Conservation (phyloP, 768 basidiomycete genomes). For the Mycena sanguinolenta region DNA sequence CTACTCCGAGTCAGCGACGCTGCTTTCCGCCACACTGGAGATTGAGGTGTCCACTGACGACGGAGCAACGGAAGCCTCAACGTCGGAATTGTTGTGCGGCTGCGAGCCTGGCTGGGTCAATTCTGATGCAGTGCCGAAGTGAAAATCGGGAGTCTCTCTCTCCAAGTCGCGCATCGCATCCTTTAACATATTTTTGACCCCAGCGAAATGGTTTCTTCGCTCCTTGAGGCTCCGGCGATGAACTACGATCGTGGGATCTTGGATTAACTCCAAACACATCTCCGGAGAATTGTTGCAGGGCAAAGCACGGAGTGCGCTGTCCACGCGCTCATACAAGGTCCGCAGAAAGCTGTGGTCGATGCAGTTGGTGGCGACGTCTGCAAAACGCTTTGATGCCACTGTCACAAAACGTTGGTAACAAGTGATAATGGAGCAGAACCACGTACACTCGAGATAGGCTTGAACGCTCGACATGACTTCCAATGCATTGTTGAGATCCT, state of each 20-base stretch:
- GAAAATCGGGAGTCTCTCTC: slow-evolving; percentile 2
- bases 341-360: slow-evolving; percentile 27
- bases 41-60: too few species aligned
- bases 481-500: slow-evolving; percentile 17
- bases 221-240: neutral
- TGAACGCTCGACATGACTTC: slow-evolving; percentile 25
- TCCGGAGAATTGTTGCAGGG: slow-evolving; percentile 15
- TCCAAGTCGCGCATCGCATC: slow-evolving; percentile 23
- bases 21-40: too few species aligned
- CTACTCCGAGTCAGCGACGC: too few species aligned
- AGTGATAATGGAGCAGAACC: neutral
- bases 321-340: slow-evolving; percentile 1
- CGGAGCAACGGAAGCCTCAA: too few species aligned
- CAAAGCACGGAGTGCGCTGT: slow-evolving; percentile 9
- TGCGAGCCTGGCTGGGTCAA: too few species aligned
- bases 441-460: slow-evolving; percentile 28
- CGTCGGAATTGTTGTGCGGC: too few species aligned
- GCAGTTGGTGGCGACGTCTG: slow-evolving; percentile 18
- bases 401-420: neutral
- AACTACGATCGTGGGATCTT: slow-evolving; percentile 18
- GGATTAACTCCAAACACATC: slow-evolving; percentile 24
- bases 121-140: neutral
- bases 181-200: slow-evolving; percentile 9
- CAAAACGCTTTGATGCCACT: slow-evolving; percentile 32
- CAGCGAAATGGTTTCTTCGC: slow-evolving; percentile 6